Conservation (phyloP, 2,329 filamentous ascomycete genomes). For the Penicillium sp. region DNA sequence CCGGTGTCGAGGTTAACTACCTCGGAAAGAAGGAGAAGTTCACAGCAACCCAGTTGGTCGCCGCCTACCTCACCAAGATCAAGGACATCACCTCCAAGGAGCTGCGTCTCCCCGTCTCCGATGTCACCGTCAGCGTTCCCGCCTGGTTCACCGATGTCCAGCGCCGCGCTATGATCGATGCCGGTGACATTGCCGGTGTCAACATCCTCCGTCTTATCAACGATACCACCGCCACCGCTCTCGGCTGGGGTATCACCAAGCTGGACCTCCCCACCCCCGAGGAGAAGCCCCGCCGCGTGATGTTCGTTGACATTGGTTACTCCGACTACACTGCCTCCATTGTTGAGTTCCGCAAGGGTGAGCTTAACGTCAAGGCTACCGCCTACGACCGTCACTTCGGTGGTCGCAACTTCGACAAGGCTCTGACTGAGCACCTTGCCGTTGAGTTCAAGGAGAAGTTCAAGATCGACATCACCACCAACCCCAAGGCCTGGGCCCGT, state of each 20-base stretch:
- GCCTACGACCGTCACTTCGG: constrained; percentile 95
- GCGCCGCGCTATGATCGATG: constrained; percentile 85
- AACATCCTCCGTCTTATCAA: constrained; percentile 95
- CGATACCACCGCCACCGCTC: constrained; percentile 92
- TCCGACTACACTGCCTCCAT: constrained; percentile 93
- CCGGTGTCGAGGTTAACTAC: constrained; percentile 91
- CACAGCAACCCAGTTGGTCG: constrained; percentile 87
- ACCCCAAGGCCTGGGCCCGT: constrained; percentile 86
- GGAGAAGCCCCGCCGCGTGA: constrained; percentile 87
- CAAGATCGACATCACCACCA: constrained; percentile 91
- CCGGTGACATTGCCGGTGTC: constrained; percentile 88
- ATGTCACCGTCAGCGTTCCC: constrained; percentile 91
- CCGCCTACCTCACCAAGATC: constrained; percentile 95
- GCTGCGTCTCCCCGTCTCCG: constrained; percentile 86
- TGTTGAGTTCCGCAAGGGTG: constrained; percentile 96
- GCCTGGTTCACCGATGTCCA: constrained; percentile 97
- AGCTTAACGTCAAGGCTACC: constrained; percentile 89
- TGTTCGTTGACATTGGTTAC: constrained; percentile 93
- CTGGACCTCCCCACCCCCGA: constrained; percentile 84
- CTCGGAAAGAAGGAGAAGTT: constrained; percentile 94
- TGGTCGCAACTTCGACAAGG: constrained; percentile 95
- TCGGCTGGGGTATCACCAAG: constrained; percentile 98
- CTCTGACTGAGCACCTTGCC: constrained; percentile 89
- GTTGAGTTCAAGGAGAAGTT: constrained; percentile 97
- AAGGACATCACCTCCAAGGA: constrained; percentile 84